Evolutionary conservation across 306 rosid species (phyloP), one percentile per base, ranked within the genome.

Genomic region (Quercus bicolor): DNA sequence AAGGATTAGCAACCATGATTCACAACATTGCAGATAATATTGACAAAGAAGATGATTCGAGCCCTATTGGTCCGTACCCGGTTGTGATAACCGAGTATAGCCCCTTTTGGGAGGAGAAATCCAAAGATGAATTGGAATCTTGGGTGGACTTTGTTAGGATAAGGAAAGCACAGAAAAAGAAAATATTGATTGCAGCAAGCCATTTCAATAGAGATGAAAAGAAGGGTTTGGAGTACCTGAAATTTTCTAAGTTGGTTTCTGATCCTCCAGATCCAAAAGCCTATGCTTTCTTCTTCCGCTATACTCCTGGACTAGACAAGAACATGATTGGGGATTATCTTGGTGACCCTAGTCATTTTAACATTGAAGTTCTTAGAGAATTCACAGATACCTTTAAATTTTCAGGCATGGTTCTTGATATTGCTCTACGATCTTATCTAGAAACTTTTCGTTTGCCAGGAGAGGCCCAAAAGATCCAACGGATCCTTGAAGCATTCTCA

Each of bases 391-490:
- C 91, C 12, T 93, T 95, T 75, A 75, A 87, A 45, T 91, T 95
- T 82, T 33, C 84, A 15, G 96, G 96, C 72, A 93, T 95, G 99
- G 70, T 70, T 82, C 94, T 95, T 71, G 97, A 95, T 87, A 78
- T 84, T 51, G 99, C 90, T 64, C 83, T 95, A 9, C 82, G 98
- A 59, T 91, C 91, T 74, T 95, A 82, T 81, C 88, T 93, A 3
- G 99, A 91, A 70, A 83, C 94, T 43, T 95, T 93, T 56, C 66
- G 90, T 33, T 80, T 95, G 73, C 99, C 99, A 0, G 98, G 98
- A 15, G 98, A 93, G 84, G 88, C 99, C 11, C 99, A 95, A 74
- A 95, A 95, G 92, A 95, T 95, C 86, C 93, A 91, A 23, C 80
- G 99, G 16, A 74, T 95, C 40, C 87, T 95, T 0, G 94, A 95